phyloP scores from a whole-genome alignment of 495 filamentous ascomycete genomes.

The Viridothelium virens region DNA sequence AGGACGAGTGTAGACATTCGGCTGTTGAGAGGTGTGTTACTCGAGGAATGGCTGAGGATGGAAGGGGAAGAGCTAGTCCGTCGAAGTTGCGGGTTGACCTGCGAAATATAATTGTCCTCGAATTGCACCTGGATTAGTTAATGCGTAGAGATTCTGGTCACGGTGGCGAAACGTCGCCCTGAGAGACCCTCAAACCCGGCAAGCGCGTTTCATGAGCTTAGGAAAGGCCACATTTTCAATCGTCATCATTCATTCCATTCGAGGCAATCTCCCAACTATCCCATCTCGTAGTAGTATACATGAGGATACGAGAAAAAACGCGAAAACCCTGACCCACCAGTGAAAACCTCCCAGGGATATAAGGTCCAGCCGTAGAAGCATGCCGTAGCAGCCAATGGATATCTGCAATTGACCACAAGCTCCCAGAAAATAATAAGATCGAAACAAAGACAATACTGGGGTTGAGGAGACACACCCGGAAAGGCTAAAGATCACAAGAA shows the following conservation, averaged over 20 bases:
- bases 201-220: too few species aligned
- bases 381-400: background rate
- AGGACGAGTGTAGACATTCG: too few species aligned
- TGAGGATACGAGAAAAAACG: background rate
- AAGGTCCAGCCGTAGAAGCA: background rate
- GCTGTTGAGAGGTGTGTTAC: too few species aligned
- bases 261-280: background rate
- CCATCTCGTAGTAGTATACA: background rate
- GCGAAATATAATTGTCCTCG: too few species aligned
- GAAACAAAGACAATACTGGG: background rate
- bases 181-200: too few species aligned
- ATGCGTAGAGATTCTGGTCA: too few species aligned
- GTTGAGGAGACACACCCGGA: background rate
- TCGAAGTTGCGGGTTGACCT: too few species aligned
- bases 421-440: background rate
- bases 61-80: too few species aligned
- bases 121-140: too few species aligned
- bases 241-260: background rate
- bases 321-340: background rate
- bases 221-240: background rate
- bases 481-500: background rate
- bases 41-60: too few species aligned
- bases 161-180: too few species aligned
- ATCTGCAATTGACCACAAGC: background rate
- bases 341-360: background rate